Percentiles rank a stretch among this genome's conserved stretches.
Evolutionary conservation across 2,329 filamentous ascomycete genomes (phyloP).

Genomic region (Hypoxylon rubiginosum): DNA sequence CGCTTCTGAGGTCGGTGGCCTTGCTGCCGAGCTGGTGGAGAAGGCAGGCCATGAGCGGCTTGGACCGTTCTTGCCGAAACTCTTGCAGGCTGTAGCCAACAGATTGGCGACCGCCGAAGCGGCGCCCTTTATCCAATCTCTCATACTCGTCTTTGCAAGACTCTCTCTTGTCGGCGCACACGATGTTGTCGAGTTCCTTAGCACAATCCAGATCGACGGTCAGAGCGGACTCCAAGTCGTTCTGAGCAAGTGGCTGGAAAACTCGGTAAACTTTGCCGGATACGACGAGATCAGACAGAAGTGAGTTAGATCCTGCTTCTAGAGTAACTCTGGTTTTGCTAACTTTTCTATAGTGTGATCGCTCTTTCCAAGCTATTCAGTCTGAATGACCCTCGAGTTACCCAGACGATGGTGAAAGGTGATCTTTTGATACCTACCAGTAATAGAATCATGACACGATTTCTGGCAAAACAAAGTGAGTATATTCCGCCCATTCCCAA

Average conservation of each 20-base stretch:
- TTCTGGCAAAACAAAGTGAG: constrained; percentile 85
- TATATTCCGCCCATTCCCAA: constrained; percentile 40
- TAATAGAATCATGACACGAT: constrained; percentile 92
- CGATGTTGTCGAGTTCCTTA: constrained; percentile 93
- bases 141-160: constrained; percentile 95
- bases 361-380: constrained; percentile 92
- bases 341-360: constrained; percentile 74
- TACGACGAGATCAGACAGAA: constrained; percentile 98
- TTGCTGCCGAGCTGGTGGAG: constrained; percentile 95
- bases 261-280: constrained; percentile 96
- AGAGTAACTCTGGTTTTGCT: constrained; percentile 42
- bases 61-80: constrained; percentile 88
- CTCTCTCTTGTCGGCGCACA: constrained; percentile 86
- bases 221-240: constrained; percentile 90
- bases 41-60: constrained; percentile 93
- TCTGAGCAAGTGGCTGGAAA: constrained; percentile 95
- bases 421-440: constrained; percentile 86
- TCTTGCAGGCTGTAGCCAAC: constrained; percentile 89
- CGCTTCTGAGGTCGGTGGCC: constrained; percentile 93
- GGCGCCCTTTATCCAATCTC: constrained; percentile 92
- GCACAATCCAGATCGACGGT: constrained; percentile 82
- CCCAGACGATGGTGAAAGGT: constrained; percentile 87
- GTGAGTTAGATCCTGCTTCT: constrained; percentile 64
- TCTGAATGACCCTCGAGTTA: constrained; percentile 83
- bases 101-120: constrained; percentile 86